These are phyloP conservation scores for Exobasidium cylindrosporum DNA, from an alignment of 1,284 basidiomycete species.

Conservation along the genomic window DNA sequence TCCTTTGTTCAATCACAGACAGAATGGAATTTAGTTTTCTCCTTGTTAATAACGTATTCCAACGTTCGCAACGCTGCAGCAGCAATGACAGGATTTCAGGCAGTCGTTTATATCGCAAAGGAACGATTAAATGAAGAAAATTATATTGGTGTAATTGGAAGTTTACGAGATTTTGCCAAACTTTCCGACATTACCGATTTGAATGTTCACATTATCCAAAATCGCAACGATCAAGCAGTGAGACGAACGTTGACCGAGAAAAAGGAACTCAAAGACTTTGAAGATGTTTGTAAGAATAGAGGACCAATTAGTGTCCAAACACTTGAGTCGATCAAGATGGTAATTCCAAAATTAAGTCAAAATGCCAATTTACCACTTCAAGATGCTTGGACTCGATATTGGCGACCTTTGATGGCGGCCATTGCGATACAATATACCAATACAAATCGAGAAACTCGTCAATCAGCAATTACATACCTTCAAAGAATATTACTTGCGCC, in stretches of 20 bases:
- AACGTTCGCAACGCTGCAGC: constrained; percentile 85
- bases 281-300: constrained; percentile 60
- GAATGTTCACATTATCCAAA: constrained; percentile 1
- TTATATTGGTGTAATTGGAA: constrained; percentile 72
- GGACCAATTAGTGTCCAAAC: constrained; percentile 79
- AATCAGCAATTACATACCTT: constrained; percentile 75
- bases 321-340: constrained; percentile 57
- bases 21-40: constrained; percentile 91
- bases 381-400: constrained; percentile 73
- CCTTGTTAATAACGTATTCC: constrained; percentile 70
- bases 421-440: constrained; percentile 83
- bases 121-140: constrained; percentile 70
- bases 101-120: constrained; percentile 65
- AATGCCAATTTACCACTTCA: constrained; percentile 10
- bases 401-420: constrained; percentile 73
- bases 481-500: constrained; percentile 83
- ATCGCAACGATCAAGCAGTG: constrained; percentile 9
- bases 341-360: constrained; percentile 38
- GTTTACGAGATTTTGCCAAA: constrained; percentile 79
- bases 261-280: constrained; percentile 49
- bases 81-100: constrained; percentile 74
- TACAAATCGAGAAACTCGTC: constrained; percentile 77
- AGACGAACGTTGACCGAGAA: constrained; percentile 49
- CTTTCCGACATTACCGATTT: constrained; percentile 28
- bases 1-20: constrained; percentile 72